Evolutionary conservation across 305 asterid species (phyloP).

Genomic region (Fraxinus albicans): DNA sequence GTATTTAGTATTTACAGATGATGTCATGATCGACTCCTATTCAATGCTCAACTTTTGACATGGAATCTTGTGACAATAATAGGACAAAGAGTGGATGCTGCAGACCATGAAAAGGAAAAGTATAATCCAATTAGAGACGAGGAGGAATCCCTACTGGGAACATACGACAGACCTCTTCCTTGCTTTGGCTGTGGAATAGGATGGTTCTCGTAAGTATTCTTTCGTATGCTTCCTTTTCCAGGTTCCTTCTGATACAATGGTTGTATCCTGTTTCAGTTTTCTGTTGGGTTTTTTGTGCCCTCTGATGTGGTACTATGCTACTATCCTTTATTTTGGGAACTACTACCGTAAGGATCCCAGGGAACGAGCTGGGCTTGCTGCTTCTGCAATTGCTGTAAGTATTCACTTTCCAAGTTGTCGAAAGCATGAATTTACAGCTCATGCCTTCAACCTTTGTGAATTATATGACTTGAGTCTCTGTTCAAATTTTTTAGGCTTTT

Average conservation of each 20-base stretch:
- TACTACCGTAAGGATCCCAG: conserved; percentile 91
- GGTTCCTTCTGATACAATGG: not conserved
- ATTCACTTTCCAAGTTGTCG: not conserved
- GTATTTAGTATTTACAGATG: not conserved
- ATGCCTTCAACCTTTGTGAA: not conserved
- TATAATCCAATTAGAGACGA: conserved; percentile 60
- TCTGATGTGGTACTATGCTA: conserved; percentile 89
- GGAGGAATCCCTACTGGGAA: conserved; percentile 71
- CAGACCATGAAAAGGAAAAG: conserved; percentile 61
- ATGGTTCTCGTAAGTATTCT: conserved; percentile 72
- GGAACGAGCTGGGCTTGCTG: conserved; percentile 98
- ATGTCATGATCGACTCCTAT: not conserved
- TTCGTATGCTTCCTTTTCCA: not conserved
- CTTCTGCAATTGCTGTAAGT: conserved; percentile 97
- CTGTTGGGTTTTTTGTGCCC: conserved; percentile 87
- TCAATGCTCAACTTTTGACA: not conserved
- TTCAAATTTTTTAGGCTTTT: not conserved
- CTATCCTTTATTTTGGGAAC: conserved; percentile 81
- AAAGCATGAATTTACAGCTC: not conserved
- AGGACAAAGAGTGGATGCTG: conserved; percentile 16
- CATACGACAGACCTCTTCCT: conserved; percentile 91
- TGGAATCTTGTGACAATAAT: not conserved
- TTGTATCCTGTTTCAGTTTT: conserved; percentile 46
- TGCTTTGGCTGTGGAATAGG: conserved; percentile 98
- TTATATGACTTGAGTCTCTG: not conserved